These are phyloP conservation scores for Berberis vulgaris DNA, from an alignment of 164 flowering plant genomes.

Conservation along the genomic window DNA sequence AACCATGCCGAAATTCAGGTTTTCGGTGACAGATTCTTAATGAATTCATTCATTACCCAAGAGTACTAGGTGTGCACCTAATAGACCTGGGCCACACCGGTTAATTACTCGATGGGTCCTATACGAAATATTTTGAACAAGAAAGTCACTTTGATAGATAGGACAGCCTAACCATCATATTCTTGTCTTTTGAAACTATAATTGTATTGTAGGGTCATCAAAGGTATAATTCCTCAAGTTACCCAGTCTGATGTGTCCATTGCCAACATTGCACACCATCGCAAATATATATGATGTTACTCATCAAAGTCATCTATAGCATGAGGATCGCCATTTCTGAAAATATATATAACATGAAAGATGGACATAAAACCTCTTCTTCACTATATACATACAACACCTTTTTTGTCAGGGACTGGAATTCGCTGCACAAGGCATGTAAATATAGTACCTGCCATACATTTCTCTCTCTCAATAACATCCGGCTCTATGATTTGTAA, in stretches of 20 bases:
- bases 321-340: no score
- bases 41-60: not conserved
- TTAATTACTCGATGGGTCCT: not conserved
- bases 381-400: slow-evolving; percentile 7
- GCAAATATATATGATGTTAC: not conserved
- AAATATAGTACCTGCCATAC: not conserved
- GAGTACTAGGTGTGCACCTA: not conserved
- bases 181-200: no score
- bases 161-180: slow-evolving; percentile 2
- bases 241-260: no score
- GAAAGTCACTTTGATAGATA: not conserved
- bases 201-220: no score
- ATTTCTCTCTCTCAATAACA: not conserved
- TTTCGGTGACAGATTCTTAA: not conserved
- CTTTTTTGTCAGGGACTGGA: not conserved
- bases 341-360: not conserved
- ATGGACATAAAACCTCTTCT: slow-evolving; percentile 5
- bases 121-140: not conserved
- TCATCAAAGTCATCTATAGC: not conserved
- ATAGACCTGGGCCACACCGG: not conserved
- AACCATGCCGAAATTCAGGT: not conserved
- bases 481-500: not conserved
- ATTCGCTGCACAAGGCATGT: not conserved
- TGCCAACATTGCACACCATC: not conserved
- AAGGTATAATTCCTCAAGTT: no score